Evolutionary conservation across 768 basidiomycete genomes (phyloP).

Genomic region (Lentinus brumalis): DNA sequence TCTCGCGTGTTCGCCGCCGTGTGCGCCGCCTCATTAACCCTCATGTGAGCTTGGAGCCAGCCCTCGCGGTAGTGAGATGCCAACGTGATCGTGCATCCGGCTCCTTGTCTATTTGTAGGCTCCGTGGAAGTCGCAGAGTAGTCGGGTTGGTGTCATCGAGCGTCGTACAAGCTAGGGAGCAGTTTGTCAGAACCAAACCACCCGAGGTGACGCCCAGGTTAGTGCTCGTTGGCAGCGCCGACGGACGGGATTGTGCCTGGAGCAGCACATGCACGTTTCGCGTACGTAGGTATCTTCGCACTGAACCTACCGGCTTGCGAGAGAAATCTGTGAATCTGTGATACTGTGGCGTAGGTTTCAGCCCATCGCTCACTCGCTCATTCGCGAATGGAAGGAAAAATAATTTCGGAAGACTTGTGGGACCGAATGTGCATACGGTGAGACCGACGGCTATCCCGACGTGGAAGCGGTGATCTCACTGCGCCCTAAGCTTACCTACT

Average conservation of each 20-base stretch:
- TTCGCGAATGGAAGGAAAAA: background rate
- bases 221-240: background rate
- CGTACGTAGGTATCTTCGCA: background rate
- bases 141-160: too few species aligned
- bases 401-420: background rate
- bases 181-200: too few species aligned
- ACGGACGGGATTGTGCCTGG: constrained; percentile 8
- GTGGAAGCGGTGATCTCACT: too few species aligned
- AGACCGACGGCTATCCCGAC: background rate
- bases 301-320: background rate
- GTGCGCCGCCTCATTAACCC: background rate
- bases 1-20: too few species aligned
- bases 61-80: background rate
- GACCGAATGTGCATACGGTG: constrained; percentile 7
- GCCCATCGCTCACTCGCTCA: background rate
- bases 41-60: background rate
- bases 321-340: background rate
- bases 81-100: background rate
- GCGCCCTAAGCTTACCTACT: too few species aligned
- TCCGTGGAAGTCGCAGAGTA: too few species aligned
- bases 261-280: constrained; percentile 10
- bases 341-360: background rate
- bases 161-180: too few species aligned
- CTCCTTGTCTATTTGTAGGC: too few species aligned
- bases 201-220: background rate